phyloP scores from a whole-genome alignment of 768 basidiomycete species.

The Lentinula edodes region DNA sequence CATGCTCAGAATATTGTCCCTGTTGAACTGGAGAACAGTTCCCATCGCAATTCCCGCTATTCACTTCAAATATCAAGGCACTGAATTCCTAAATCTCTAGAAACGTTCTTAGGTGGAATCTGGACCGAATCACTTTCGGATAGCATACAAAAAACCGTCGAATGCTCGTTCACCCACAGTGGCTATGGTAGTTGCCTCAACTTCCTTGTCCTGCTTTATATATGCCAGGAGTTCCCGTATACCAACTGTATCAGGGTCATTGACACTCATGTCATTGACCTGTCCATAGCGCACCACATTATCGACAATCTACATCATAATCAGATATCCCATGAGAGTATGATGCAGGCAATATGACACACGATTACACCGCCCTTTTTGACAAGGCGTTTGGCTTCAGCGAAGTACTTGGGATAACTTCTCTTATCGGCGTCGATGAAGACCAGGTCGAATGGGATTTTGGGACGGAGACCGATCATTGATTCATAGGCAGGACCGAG shows the following conservation, averaged over 20 bases:
- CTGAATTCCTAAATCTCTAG: background rate
- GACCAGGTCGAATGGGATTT: slow-evolving; percentile 54
- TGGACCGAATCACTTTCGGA: slow-evolving; percentile 7
- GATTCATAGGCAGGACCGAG: slow-evolving; percentile 49
- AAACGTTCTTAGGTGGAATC: background rate
- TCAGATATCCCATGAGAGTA: background rate
- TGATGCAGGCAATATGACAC: slow-evolving; percentile 13
- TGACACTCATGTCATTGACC: slow-evolving; percentile 33
- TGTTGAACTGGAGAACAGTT: too few relatives aligned
- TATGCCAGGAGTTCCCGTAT: slow-evolving; percentile 38
- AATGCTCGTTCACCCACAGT: slow-evolving; percentile 48
- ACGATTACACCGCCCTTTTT: slow-evolving; percentile 58
- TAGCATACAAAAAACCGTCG: slow-evolving; percentile 47
- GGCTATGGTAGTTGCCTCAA: slow-evolving; percentile 44
- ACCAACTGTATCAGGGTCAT: slow-evolving; percentile 33
- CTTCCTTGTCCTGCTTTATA: slow-evolving; percentile 43
- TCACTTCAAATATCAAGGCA: background rate
- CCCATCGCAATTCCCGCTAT: background rate
- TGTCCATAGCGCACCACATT: slow-evolving; percentile 37
- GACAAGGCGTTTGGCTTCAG: slow-evolving; percentile 54
- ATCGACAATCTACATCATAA: slow-evolving; percentile 44
- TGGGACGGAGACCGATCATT: slow-evolving; percentile 40
- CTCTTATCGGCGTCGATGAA: slow-evolving; percentile 75
- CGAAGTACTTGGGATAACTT: slow-evolving; percentile 49
- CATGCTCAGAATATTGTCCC: too few relatives aligned